Evolutionary conservation across 2,329 filamentous ascomycete genomes (phyloP), one percentile per base, ranked within the genome.

Genomic region (Sodiomyces alkalinus): DNA sequence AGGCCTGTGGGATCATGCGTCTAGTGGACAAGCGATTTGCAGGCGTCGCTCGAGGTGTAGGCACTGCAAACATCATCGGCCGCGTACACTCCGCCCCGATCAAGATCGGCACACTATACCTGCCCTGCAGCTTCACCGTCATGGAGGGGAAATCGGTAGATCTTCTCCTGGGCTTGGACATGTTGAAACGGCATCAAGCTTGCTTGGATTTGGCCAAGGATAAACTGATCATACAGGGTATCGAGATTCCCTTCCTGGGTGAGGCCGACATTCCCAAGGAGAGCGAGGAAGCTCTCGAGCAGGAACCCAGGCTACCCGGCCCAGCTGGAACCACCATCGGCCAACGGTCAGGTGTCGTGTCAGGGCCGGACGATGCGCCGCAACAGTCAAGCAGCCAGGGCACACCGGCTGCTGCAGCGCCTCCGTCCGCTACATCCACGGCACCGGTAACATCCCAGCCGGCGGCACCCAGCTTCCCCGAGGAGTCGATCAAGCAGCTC

Each of bases 91-190:
- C 82, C 14, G 90, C 90, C 7, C 83, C 87, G 52, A 92, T 98
- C 53, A 87, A 82, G 53, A 90, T 98, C 41, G 90, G 87, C 29
- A 73, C 68, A 22, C 70, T 87, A 36, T 85, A 83, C 48, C 63
- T 98, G 41, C 78, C 87, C 3, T 96, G 86, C 57, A 90, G 85
- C 34, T 98, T 98, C 52, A 98, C 90, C 3, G 90, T 98, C 46
- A 98, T 98, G 90, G 90, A 98, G 57, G 90, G 90, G 39, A 98
- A 96, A 55, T 75, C 83, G 29, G 90, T 98, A 15, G 90, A 96
- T 49, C 64, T 98, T 12, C 68, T 98, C 3, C 70, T 98, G 9
- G 90, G 90, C 4, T 60, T 98, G 22, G 90, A 98, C 52, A 98
- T 98, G 82, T 65, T 98, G 36, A 94, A 92, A 58, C 74, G 90